Percentiles rank a stretch among this genome's conserved stretches.
phyloP scores from a whole-genome alignment of 495 filamentous ascomycete species.

The Penicillium goetzii region DNA sequence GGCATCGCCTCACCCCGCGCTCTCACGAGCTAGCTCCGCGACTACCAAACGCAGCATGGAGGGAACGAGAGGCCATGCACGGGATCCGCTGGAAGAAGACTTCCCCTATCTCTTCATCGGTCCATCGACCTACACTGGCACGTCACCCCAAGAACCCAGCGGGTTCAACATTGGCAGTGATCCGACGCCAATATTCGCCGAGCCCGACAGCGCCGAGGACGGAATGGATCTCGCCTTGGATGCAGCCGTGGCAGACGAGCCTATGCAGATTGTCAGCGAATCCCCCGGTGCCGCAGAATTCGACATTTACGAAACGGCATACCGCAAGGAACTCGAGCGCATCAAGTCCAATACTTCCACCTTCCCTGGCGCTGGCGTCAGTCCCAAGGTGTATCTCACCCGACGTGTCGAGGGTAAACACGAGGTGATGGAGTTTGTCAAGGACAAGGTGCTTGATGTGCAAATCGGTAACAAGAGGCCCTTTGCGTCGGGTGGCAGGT shows the following conservation, averaged over 20 bases:
- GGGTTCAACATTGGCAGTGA: conserved; percentile 21
- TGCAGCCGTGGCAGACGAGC: conserved; percentile 13
- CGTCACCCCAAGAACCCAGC: conserved; percentile 21
- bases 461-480: conserved; percentile 23
- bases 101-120: conserved; percentile 76
- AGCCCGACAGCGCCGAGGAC: conserved; percentile 32
- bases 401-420: conserved; percentile 60
- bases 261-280: conserved; percentile 66
- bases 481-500: conserved; percentile 6
- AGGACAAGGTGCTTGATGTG: conserved; percentile 35
- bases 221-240: conserved; percentile 16
- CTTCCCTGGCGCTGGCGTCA: conserved; percentile 33
- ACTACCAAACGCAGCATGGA: conserved; percentile 47
- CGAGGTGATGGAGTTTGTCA: conserved; percentile 46
- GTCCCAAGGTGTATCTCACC: conserved; percentile 59
- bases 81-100: conserved; percentile 63
- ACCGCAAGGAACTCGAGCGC: conserved; percentile 76
- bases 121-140: conserved; percentile 51
- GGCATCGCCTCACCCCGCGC: conserved; percentile 30
- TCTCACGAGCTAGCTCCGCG: conserved; percentile 43
- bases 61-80: conserved; percentile 64
- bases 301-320: conserved; percentile 86
- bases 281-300: conserved; percentile 79
- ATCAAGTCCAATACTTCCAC: conserved; percentile 54
- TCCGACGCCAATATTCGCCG: conserved; percentile 25